phyloP scores from a whole-genome alignment of 176 grass and related monocot genomes.

The Chrysopogon serrulatus region DNA sequence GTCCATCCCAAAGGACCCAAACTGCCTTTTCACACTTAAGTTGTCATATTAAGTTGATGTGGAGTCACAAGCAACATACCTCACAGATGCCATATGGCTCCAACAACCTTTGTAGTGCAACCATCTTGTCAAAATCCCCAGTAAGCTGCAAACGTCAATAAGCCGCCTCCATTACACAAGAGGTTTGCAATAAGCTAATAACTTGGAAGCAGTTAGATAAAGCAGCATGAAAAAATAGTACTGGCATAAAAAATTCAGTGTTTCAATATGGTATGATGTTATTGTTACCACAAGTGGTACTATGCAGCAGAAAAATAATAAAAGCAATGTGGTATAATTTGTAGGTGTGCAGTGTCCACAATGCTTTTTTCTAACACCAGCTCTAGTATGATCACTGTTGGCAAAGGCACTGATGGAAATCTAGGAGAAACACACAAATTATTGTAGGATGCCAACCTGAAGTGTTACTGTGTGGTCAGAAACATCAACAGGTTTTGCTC shows the following conservation, averaged over 20 bases:
- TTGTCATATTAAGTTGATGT: background rate
- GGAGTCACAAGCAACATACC: constrained; percentile 36
- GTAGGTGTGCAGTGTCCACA: background rate
- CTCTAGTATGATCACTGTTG: background rate
- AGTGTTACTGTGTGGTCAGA: constrained; percentile 96
- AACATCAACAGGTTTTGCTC: constrained; percentile 82
- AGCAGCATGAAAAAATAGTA: background rate
- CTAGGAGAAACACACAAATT: background rate
- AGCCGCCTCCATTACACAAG: constrained; percentile 10
- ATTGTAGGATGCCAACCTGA: constrained; percentile 46
- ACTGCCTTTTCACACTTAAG: background rate
- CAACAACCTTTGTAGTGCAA: constrained; percentile 85
- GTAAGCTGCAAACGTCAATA: constrained; percentile 60
- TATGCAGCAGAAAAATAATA: background rate
- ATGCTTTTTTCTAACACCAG: background rate
- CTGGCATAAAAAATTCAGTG: background rate
- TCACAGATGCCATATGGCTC: constrained; percentile 97
- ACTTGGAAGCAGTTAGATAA: background rate
- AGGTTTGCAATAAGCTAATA: background rate
- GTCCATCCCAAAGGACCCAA: background rate
- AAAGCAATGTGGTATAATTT: background rate
- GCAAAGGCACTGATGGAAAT: background rate
- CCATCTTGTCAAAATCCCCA: constrained; percentile 92
- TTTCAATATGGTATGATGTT: background rate
- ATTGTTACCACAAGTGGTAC: background rate